Evolutionary conservation across 2,329 filamentous ascomycete genomes (phyloP), one percentile per base, ranked within the genome.

Genomic region (Hirsutella thompsonii): DNA sequence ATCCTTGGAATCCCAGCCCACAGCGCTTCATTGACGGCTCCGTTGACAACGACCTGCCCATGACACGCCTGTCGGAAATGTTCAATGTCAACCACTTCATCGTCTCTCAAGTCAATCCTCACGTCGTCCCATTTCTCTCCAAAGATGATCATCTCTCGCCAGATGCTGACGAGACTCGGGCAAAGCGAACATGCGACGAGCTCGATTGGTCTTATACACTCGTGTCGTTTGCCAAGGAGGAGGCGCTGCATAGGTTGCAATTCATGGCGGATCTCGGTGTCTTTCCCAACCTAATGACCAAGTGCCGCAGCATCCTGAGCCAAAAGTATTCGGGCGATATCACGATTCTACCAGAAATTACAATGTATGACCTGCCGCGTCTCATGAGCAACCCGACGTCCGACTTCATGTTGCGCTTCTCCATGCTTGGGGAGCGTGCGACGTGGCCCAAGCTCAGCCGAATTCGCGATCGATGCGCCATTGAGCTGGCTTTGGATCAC

Each of bases 61-160:
- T 94, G 78, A 87, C 82, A 18, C 77, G 86, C 2, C 69, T 96
- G 14, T 80, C 88, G 1, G 88, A 94, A 55, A 89, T 95, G 83
- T 94, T 95, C 68, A 94, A 95, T 54, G 89, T 95, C 56, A 95
- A 95, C 54, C 90, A 95, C 57, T 95, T 95, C 55, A 95, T 96
- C 49, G 90, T 95, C 16, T 94, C 88, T 0, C 90, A 96, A 57
- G 88, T 95, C 39, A 96, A 96, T 52, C 90, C 90, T 0, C 90
- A 96, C 52, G 85, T 95, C 8, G 77, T 93, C 0, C 86, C 87
- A 0, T 94, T 96, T 52, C 65, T 95, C 14, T 69, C 76, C 14
- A 83, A 80, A 49, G 84, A 93, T 43, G 83, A 87, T 45, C 70
- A 72, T 20, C 58, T 73, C 1, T 61, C 62, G 6, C 63, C 68